phyloP scores from a whole-genome alignment of 2,329 filamentous ascomycete species.

The Torrubiellomyces zombiae region DNA sequence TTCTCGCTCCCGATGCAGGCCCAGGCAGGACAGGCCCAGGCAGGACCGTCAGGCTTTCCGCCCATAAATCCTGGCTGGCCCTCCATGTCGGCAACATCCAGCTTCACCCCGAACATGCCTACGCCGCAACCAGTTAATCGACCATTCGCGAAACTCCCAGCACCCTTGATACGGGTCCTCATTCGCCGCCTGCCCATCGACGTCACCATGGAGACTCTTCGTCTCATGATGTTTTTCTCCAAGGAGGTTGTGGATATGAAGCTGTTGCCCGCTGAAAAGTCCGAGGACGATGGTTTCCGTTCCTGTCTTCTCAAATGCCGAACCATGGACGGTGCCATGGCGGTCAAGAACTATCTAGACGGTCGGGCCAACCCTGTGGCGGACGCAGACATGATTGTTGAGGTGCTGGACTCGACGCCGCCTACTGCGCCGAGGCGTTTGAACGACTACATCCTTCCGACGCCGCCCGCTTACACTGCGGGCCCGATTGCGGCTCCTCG shows the following conservation, averaged over 20 bases:
- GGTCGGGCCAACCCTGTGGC: constrained; percentile 35
- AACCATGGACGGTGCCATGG: constrained; percentile 32
- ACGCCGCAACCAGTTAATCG: constrained; percentile 19
- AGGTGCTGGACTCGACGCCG: constrained; percentile 33
- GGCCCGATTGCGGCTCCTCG: constrained; percentile 27
- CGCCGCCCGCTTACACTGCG: constrained; percentile 14
- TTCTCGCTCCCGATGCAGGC: too few species aligned
- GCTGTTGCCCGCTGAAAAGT: constrained; percentile 30
- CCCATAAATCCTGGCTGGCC: too few species aligned
- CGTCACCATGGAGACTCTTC: constrained; percentile 35
- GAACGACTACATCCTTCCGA: constrained; percentile 8
- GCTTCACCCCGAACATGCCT: constrained; percentile 20
- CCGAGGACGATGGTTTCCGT: constrained; percentile 31
- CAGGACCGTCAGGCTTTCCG: too few species aligned
- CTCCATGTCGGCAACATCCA: constrained; percentile 25
- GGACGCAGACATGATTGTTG: constrained; percentile 36
- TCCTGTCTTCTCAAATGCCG: constrained; percentile 38
- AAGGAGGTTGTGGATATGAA: constrained; percentile 36
- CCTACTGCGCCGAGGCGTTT: constrained; percentile 13
- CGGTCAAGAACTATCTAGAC: constrained; percentile 40
- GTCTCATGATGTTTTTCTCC: constrained; percentile 41
- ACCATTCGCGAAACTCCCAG: constrained; percentile 19
- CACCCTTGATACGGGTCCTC: constrained; percentile 23
- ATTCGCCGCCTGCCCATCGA: constrained; percentile 38
- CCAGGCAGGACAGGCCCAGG: too few species aligned